Base-by-base conservation (phyloP, 805 yeast species). In the Pichia membranifaciens region DNA sequence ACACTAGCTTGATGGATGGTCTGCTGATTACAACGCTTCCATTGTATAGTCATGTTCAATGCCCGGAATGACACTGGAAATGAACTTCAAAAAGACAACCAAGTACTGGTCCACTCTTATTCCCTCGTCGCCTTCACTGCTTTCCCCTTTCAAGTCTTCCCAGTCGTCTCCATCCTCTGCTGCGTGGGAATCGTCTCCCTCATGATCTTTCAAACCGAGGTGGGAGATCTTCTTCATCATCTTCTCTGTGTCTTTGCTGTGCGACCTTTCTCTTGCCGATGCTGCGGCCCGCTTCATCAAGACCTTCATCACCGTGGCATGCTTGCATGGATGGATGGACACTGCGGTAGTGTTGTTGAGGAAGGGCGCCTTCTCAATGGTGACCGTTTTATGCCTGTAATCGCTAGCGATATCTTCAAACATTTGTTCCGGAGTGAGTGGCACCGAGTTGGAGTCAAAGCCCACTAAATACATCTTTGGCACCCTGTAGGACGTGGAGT, bases 41-140 rank as follows among this genome's bases (percentile, higher is more conserved):
- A 91, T 93, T n/a, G 99, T 93, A 62, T 89, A 89, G 59, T 93
- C 99, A 65, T 91, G 95, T 68, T 91, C 96, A 48, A 93, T 90
- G 16, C 97, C 96, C 0, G 99, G 99, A 1, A 96, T 90, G 8
- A 93, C 98, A 69, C 97, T 87, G 8, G 97, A 86, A 41, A 93
- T 91, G 60, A 93, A 93, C 67, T 93, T 93, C 59, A 93, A 73
- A 64, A 93, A 93, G 15, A 91, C 83, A 33, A 93, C 74, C 54
- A 93, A 68, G 62, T 93, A 93, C 61, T 90, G 97, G 63, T 93
- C 98, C 1, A 84, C 97, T 28, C 96, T 74, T 7, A 91, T 72
- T 17, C 80, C 74, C 13, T 53, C 67, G 12, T 60, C 59, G 13
- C 49, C 54, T 8, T 47, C 52, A 3, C 44, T 50, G 1, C 52